Evolutionary conservation across 2,329 filamentous ascomycete species (phyloP), one percentile per base, ranked within the genome.

Genomic region (Aspergillus neotritici): DNA sequence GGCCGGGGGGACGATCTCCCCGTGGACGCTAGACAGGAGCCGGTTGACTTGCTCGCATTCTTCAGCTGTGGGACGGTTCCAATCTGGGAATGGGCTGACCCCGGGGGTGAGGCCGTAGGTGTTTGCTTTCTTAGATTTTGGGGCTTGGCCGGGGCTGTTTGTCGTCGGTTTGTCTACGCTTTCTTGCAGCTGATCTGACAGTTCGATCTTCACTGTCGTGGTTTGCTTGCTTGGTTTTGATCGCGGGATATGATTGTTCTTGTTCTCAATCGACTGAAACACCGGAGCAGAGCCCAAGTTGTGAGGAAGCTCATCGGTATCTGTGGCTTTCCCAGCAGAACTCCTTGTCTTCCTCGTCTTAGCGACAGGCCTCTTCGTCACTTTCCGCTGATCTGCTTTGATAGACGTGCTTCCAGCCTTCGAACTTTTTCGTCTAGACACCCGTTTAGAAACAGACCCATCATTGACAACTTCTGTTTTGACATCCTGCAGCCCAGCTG

Each of bases 21-120:
- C 85, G 55, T 94, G 86, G 0, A 80, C 62, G 10, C 73, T 71
- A 1, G 80, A 76, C 0, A 94, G 75, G 2, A 91, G 69, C 1
- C 71, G 67, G 43, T 81, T 78, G 4, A 91, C 84, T 54, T 84
- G 75, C 49, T 83, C 74, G 58, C 86, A 90, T 53, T 87, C 80
- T 39, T 81, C 77, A 0, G 73, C 56, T 0, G 83, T 88, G 0
- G 87, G 87, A 43, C 74, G 76, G 3, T 63, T 54, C 62, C 79
- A 84, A 44, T 83, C 72, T 0, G 86, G 84, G 51, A 84, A 94
- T 0, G 87, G 87, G 1, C 54, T 66, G 30, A 52, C n/a, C 7
- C 78, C 77, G 17, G 76, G 76, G 2, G 70, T 79, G 21, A 81
- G 57, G 10, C 75, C 72, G 44, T 80, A 80, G 2, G 66, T 67